Evolutionary conservation across 179 eudicot genomes (phyloP), one percentile per base, ranked within the genome.

Genomic region (Kewa caespitosa): DNA sequence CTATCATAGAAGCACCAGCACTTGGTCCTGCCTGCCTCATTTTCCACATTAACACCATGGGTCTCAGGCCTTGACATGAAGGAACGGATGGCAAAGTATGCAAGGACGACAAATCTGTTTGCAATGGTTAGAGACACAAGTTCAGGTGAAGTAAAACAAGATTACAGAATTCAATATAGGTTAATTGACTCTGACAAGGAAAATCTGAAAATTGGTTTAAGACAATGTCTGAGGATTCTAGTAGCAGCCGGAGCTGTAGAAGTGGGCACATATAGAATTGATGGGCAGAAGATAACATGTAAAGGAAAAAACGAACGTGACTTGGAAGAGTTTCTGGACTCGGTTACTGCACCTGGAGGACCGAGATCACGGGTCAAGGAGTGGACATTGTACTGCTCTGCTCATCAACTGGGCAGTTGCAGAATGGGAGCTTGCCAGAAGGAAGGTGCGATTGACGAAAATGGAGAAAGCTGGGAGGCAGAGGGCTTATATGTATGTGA

Each of bases 401-500:
- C 93, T 2, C 96, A 90, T 81, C 96, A 90, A 77, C 87, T 91
- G 93, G 82, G 96, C 8, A 89, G 96, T 70, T 91, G 96, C 61
- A 78, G 89, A 60, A 91, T 91, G 93, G 90, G 90, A 12, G 80
- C 77, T n/a, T 69, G 38, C 3, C 86, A 85, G 77, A 81, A 85
- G 60, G 85, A 84, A 14, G 93, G 96, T 0, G 93, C 85, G 13
- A 87, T 91, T 38, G 95, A 90, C 74, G 88, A 80, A 64, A 87
- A 89, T 39, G 92, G 92, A 36, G 92, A 90, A 73, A 78, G 86
- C 65, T 89, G 91, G 93, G 93, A 91, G 70, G 93, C 91, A 0
- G 74, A 89, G 68, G 91, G 91, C 14, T 76, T 91, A 42, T 89
- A 72, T 78, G 90, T 87, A 6, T 87, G 90, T 63, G 96, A 91